Evolutionary conservation across 352 stramenopile genomes (phyloP).

Genomic region (Phytophthora boehmeriae): DNA sequence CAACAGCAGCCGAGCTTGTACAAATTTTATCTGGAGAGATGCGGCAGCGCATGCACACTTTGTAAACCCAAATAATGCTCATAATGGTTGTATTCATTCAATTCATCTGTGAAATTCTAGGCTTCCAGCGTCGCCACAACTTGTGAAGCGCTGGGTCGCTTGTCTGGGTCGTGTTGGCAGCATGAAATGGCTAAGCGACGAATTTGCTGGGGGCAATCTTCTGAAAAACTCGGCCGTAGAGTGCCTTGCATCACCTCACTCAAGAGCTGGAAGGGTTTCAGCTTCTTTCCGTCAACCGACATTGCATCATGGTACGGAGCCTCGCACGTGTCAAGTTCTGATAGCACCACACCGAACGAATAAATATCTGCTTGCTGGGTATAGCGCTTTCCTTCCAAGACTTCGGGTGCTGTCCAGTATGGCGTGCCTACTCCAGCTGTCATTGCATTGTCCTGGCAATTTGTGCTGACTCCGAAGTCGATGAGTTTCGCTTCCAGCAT

Average conservation of each 20-base stretch:
- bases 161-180: constrained; percentile 41
- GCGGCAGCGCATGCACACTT: constrained; percentile 1
- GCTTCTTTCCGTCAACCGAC: constrained; percentile 28
- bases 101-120: neutral
- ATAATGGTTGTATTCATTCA: no score
- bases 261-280: constrained; percentile 50
- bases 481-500: constrained; percentile 65
- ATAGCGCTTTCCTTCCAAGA: constrained; percentile 34
- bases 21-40: constrained; percentile 17
- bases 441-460: constrained; percentile 32
- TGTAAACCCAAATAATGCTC: neutral
- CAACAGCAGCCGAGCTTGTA: constrained; percentile 17
- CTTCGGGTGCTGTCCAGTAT: constrained; percentile 43
- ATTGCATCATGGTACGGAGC: constrained; percentile 36
- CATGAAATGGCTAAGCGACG: constrained; percentile 41
- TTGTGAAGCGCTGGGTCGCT: constrained; percentile 36
- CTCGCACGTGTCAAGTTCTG: constrained; percentile 40
- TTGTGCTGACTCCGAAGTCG: constrained; percentile 40
- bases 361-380: constrained; percentile 46
- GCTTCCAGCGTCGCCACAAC: constrained; percentile 16
- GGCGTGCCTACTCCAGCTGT: constrained; percentile 30
- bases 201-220: constrained; percentile 45
- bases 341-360: constrained; percentile 45
- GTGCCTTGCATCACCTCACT: constrained; percentile 42
- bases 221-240: constrained; percentile 49